Conservation (phyloP, 305 asterid genomes). For the Rubia peregrina region DNA sequence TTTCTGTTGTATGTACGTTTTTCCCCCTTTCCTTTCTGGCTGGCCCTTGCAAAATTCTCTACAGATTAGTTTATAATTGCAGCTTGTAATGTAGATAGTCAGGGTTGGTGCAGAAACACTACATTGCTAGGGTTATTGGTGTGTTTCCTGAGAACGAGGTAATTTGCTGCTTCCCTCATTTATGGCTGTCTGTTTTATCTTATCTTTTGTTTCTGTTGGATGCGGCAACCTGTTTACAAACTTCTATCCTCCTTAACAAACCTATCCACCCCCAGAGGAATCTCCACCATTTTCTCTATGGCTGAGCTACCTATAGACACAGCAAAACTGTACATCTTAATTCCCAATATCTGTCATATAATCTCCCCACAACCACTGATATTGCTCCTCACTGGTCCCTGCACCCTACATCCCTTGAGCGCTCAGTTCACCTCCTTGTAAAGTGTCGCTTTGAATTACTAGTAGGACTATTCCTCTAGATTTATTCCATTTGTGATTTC, state of each 20-base stretch:
- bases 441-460: not conserved
- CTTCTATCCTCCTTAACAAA: not conserved
- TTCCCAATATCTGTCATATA: not conserved
- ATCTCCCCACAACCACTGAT: not conserved
- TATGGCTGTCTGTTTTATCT: not conserved
- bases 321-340: not conserved
- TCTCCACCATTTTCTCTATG: not conserved
- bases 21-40: not conserved
- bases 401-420: not conserved
- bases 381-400: not conserved
- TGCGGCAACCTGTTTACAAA: not conserved
- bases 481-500: not conserved
- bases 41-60: not conserved
- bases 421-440: not conserved
- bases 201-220: not conserved
- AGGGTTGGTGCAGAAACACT: slow-evolving; percentile 74
- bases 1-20: not conserved
- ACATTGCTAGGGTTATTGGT: slow-evolving; percentile 85
- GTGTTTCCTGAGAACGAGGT: slow-evolving; percentile 90
- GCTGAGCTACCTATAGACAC: not conserved
- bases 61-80: slow-evolving; percentile 8
- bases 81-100: slow-evolving; percentile 53
- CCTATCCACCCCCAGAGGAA: not conserved
- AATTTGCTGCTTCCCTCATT: slow-evolving; percentile 16
- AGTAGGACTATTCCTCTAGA: not conserved